Conservation (phyloP, 139 green algal genomes). For the Chlamydomonas sphaeroides region DNA sequence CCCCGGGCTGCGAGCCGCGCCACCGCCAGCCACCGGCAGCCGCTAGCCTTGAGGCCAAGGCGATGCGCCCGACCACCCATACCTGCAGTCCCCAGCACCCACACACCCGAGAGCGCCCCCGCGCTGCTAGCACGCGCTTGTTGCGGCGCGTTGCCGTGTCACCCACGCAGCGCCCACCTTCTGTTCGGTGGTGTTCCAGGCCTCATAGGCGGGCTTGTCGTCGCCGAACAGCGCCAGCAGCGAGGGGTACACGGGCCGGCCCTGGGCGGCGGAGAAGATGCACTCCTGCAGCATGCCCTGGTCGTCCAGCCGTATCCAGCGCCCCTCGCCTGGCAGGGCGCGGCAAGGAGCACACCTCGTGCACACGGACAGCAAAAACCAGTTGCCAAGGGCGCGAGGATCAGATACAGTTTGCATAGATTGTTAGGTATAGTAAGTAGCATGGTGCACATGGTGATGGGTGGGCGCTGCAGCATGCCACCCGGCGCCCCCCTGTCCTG, state of each 20-base stretch:
- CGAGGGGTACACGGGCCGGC: background rate
- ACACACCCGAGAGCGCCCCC: too few species aligned
- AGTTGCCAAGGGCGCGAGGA: too few species aligned
- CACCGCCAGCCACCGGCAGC: too few species aligned
- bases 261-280: background rate
- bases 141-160: too few species aligned
- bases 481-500: too few species aligned
- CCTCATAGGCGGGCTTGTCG: background rate
- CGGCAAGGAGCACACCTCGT: background rate
- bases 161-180: too few species aligned
- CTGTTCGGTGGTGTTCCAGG: background rate
- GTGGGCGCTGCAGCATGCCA: too few species aligned
- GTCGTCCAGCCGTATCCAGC: background rate
- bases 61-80: too few species aligned
- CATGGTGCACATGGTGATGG: background rate
- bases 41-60: too few species aligned
- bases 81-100: too few species aligned
- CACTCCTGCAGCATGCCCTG: constrained; percentile 30
- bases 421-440: background rate
- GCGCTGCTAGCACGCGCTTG: too few species aligned
- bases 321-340: background rate
- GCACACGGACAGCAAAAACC: background rate
- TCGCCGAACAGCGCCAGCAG: background rate
- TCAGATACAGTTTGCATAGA: background rate
- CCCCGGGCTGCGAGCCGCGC: too few species aligned